phyloP scores from a whole-genome alignment of 2,329 filamentous ascomycete genomes.

The Ramichloridium luteum region DNA sequence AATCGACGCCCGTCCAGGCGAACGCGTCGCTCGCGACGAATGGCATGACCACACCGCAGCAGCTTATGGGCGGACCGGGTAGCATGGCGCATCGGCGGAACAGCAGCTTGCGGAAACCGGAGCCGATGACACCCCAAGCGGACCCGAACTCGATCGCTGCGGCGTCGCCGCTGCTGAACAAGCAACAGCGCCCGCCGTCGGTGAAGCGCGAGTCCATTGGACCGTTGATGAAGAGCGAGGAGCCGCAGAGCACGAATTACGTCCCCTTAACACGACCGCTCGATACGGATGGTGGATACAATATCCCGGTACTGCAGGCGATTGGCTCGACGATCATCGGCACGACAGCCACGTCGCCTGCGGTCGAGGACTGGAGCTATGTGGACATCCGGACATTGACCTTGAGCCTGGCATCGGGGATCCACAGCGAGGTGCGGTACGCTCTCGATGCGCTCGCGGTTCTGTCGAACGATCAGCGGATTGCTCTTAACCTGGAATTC shows the following conservation, averaged over 20 bases:
- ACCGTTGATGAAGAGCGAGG: slow-evolving; percentile 23
- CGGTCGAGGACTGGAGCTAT: slow-evolving; percentile 64
- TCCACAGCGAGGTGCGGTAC: slow-evolving; percentile 77
- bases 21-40: slow-evolving; percentile 38
- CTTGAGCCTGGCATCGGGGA: slow-evolving; percentile 78
- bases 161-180: slow-evolving; percentile 19
- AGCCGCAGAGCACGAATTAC: slow-evolving; percentile 23
- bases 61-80: slow-evolving; percentile 24
- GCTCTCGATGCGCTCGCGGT: slow-evolving; percentile 73
- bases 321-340: slow-evolving; percentile 55
- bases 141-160: slow-evolving; percentile 8
- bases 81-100: slow-evolving; percentile 24
- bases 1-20: slow-evolving; percentile 34
- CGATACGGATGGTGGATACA: slow-evolving; percentile 51
- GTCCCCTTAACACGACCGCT: slow-evolving; percentile 15
- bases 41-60: slow-evolving; percentile 36
- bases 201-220: slow-evolving; percentile 18
- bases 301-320: slow-evolving; percentile 51
- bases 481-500: slow-evolving; percentile 55
- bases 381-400: slow-evolving; percentile 86
- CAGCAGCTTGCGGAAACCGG: slow-evolving; percentile 17
- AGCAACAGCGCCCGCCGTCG: slow-evolving; percentile 17
- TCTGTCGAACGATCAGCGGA: slow-evolving; percentile 52
- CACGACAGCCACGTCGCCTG: slow-evolving; percentile 63
- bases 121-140: slow-evolving; percentile 21